Evolutionary conservation across 1,284 basidiomycete genomes (phyloP).

Genomic region (Marasmius oreades): DNA sequence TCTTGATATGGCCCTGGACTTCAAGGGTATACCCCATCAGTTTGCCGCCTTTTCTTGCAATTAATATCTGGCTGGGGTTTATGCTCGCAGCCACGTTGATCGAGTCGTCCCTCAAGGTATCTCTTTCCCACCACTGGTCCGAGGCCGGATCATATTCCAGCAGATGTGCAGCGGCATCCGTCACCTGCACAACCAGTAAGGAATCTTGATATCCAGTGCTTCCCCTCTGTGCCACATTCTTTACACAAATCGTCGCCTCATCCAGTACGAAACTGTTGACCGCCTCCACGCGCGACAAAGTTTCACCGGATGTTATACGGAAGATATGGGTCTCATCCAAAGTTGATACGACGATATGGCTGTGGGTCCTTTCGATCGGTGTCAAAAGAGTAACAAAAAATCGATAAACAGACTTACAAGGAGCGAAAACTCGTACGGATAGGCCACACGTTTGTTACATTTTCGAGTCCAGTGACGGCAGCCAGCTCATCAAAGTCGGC

Average conservation of each 20-base stretch:
- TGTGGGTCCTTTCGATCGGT: conserved; percentile 37
- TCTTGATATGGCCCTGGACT: conserved; percentile 18
- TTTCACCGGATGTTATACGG: conserved; percentile 38
- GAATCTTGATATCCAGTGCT: conserved; percentile 46
- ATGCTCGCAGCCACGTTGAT: conserved; percentile 66
- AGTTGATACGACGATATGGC: conserved; percentile 59
- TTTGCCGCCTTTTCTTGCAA: conserved; percentile 60
- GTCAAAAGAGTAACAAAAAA: neutral
- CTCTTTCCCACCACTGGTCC: conserved; percentile 20
- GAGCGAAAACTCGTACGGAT: conserved; percentile 47
- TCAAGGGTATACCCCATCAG: conserved; percentile 51
- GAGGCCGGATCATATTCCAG: conserved; percentile 46
- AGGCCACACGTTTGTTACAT: conserved; percentile 65
- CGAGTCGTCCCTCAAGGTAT: conserved; percentile 14
- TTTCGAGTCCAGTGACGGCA: conserved; percentile 54
- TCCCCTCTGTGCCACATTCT: conserved; percentile 44
- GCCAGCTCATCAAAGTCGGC: conserved; percentile 77
- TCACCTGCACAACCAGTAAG: conserved; percentile 68
- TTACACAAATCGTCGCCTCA: conserved; percentile 62
- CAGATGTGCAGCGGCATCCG: conserved; percentile 49
- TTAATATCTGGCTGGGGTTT: conserved; percentile 58
- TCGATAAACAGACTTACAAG: neutral
- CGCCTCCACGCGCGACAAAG: conserved; percentile 36
- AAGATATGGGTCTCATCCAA: conserved; percentile 51
- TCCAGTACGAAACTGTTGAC: conserved; percentile 38